phyloP scores from a whole-genome alignment of 2,329 filamentous ascomycete genomes.

The Colletotrichum musae region DNA sequence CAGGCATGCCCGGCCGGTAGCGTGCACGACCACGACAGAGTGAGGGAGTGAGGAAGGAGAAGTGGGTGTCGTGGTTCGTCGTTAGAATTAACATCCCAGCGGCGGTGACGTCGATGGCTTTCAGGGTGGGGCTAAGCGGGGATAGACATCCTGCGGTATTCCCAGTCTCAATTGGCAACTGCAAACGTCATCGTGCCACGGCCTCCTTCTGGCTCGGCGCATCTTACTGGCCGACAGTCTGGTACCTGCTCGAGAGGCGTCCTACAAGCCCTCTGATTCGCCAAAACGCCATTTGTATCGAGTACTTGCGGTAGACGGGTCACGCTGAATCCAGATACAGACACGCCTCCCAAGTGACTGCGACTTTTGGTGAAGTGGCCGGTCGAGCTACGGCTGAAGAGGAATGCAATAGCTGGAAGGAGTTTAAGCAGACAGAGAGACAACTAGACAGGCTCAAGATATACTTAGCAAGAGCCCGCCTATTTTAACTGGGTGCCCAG shows the following conservation, averaged over 20 bases:
- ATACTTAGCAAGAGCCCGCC: too few relatives aligned
- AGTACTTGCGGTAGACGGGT: background rate
- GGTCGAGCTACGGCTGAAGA: constrained; percentile 4
- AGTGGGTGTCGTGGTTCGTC: constrained; percentile 34
- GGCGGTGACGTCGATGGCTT: constrained; percentile 36
- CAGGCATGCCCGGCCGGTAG: constrained; percentile 21
- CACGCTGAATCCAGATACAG: constrained; percentile 3
- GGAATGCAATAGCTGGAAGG: constrained; percentile 12
- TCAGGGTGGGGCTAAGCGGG: constrained; percentile 16
- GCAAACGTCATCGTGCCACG: constrained; percentile 37
- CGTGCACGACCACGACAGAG: background rate
- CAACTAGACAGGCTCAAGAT: too few relatives aligned
- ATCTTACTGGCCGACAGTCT: constrained; percentile 18
- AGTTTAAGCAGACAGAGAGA: background rate
- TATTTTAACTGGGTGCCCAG: too few relatives aligned
- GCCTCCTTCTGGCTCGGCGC: constrained; percentile 4
- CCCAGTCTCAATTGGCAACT: constrained; percentile 26
- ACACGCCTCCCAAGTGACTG: constrained; percentile 12
- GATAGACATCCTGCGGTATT: constrained; percentile 29
- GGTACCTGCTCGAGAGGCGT: background rate
- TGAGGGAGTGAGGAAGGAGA: background rate
- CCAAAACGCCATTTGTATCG: background rate
- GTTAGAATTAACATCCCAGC: constrained; percentile 35
- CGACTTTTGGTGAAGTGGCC: background rate
- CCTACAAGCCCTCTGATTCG: constrained; percentile 2